Evolutionary conservation across 2,329 filamentous ascomycete species (phyloP).

Genomic region (Massarina eburnea): DNA sequence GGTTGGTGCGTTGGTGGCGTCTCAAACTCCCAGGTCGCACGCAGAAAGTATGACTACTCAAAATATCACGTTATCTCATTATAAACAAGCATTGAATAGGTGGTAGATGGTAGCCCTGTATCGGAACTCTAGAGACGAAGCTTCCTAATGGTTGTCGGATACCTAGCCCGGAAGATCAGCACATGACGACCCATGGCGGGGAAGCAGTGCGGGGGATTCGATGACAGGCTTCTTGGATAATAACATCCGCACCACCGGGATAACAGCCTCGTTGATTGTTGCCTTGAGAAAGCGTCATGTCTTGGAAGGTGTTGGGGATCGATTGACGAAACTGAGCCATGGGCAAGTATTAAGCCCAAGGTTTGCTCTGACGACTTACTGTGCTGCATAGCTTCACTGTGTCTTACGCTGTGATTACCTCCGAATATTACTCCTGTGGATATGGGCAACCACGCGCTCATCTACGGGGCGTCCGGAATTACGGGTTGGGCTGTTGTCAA

Average conservation of each 20-base stretch:
- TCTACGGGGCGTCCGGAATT: constrained; percentile 52
- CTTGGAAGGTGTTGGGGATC: background rate
- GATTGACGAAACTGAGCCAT: constrained; percentile 1
- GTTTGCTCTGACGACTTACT: constrained; percentile 6
- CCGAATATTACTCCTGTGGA: background rate
- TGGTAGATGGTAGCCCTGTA: too few species aligned
- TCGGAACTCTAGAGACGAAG: too few species aligned
- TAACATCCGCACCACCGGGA: constrained; percentile 23
- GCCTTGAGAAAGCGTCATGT: background rate
- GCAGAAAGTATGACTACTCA: too few species aligned
- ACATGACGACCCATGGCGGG: constrained; percentile 25
- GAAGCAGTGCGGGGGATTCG: constrained; percentile 18
- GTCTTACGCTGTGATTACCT: background rate
- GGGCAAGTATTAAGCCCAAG: constrained; percentile 13
- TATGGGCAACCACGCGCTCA: constrained; percentile 37
- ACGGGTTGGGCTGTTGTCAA: constrained; percentile 55
- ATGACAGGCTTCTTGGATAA: constrained; percentile 24
- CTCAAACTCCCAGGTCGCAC: background rate
- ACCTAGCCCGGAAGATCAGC: background rate
- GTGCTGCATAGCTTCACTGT: background rate
- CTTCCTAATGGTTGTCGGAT: too few species aligned
- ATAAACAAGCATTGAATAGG: background rate
- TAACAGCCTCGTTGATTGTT: background rate
- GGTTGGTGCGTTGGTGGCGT: too few species aligned
- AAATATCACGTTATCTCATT: too few species aligned